Base-by-base conservation (phyloP, 148 eudicot species). In the Diospyros kaki region DNA sequence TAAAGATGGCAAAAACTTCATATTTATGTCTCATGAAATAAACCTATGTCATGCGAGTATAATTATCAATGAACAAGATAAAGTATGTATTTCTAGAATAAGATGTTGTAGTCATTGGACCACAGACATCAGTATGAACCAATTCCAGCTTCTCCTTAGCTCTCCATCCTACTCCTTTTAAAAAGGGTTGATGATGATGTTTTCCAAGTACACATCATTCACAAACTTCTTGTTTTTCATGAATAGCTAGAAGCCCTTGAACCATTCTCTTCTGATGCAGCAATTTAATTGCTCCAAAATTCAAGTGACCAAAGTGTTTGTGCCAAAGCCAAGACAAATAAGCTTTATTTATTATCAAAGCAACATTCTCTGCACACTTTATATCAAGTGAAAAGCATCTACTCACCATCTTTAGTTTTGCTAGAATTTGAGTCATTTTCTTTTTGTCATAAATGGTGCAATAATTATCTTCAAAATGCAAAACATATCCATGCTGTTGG, bases 71-170 rank as follows among this genome's bases (percentile, higher is more conserved):
- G 46, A 78, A 14, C 1, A 55, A n/a, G 12, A 73, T 14, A 40
- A 73, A 67, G 17, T 78, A 73, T 14, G 38, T 66, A 9, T 68
- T 67, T 17, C 45, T 17, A 41, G 61, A 2, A 12, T 50, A 51
- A 78, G 4, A 66, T 51, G 48, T n/a, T n/a, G 72, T 59, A 1
- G 7, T 45, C 18, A 73, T 56, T 14, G 61, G 81, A 4, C 81
- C 81, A 67, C 68, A 73, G 2, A 73, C 17, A 67, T 78, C 68
- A 0, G n/a, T 58, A 50, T 72, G 68, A 10, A 72, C 76, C 1
- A 77, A 43, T 8, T 77, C 28, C 13, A 72, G n/a, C n/a, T n/a
- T n/a, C n/a, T n/a, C n/a, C 41, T 14, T 43, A 15, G 79, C 73
- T 56, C 59, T 44, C 68, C 73, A 59, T 4, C 46, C 46, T 15